Percentiles rank a stretch among this genome's conserved stretches.
Evolutionary conservation across 768 basidiomycete species (phyloP).

Genomic region (Russula vinacea): DNA sequence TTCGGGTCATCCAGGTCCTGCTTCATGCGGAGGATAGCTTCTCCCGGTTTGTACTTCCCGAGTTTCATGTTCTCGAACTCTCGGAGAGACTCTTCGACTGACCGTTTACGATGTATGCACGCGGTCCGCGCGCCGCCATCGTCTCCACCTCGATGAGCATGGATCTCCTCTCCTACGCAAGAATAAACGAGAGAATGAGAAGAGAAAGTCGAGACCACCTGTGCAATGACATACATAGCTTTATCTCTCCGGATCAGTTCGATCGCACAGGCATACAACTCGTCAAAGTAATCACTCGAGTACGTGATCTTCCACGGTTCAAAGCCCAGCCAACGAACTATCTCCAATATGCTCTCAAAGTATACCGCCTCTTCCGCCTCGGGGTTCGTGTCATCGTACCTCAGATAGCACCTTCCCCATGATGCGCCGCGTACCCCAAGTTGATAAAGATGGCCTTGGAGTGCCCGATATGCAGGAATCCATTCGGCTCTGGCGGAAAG

Average conservation of each 20-base stretch:
- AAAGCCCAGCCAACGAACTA: constrained; percentile 92
- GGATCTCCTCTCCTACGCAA: constrained; percentile 82
- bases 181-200: neutral
- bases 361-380: constrained; percentile 95
- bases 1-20: constrained; percentile 90
- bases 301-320: constrained; percentile 99
- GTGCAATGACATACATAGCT: constrained; percentile 97
- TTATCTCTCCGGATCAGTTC: constrained; percentile 86
- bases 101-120: constrained; percentile 83
- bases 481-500: constrained; percentile 98
- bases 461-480: constrained; percentile 92
- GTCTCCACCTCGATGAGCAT: constrained; percentile 78
- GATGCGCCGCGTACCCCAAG: constrained; percentile 96
- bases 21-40: constrained; percentile 95
- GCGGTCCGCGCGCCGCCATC: constrained; percentile 76
- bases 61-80: constrained; percentile 93
- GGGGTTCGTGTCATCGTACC: constrained; percentile 98
- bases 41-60: constrained; percentile 86
- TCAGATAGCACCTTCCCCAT: constrained; percentile 89
- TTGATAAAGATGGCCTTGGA: constrained; percentile 98
- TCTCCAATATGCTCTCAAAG: constrained; percentile 95
- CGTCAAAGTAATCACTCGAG: constrained; percentile 93
- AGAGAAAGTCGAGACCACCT: constrained; percentile 51
- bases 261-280: constrained; percentile 81
- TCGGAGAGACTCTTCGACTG: constrained; percentile 77